Conservation (phyloP, 2,329 filamentous ascomycete genomes). For the Nemania sp. region DNA sequence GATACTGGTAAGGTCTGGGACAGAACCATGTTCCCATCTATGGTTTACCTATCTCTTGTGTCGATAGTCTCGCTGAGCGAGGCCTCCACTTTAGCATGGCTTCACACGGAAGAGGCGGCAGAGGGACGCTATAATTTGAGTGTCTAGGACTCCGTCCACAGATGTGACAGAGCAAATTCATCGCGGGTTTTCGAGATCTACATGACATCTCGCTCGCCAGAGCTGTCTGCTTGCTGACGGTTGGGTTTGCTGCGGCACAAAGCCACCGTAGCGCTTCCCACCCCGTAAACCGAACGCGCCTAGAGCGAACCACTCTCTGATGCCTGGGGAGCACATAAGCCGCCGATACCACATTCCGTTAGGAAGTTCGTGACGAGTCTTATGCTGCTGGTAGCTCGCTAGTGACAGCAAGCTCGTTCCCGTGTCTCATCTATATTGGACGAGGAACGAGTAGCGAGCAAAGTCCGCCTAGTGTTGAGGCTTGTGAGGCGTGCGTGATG, state of each 20-base stretch:
- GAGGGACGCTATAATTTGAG: neutral
- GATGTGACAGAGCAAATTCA: neutral
- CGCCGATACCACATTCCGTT: neutral
- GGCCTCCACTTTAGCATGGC: constrained; percentile 26
- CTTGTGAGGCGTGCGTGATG: neutral
- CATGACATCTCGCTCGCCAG: neutral
- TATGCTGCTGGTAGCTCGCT: too few species aligned
- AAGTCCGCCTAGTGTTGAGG: constrained; percentile 15
- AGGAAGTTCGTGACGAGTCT: too few species aligned
- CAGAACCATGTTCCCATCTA: constrained; percentile 4
- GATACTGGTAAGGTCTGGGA: neutral
- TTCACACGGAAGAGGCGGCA: constrained; percentile 10
- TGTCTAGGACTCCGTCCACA: neutral
- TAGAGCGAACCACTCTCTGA: constrained; percentile 13
- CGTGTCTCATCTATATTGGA: neutral
- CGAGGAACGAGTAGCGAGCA: neutral
- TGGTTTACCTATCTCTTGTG: neutral
- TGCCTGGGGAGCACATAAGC: neutral
- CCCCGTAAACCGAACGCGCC: constrained; percentile 2
- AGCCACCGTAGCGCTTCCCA: constrained; percentile 3
- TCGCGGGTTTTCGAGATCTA: constrained; percentile 1
- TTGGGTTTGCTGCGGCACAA: neutral
- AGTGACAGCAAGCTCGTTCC: neutral
- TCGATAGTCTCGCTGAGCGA: constrained; percentile 24
- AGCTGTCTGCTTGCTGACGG: constrained; percentile 2